A percentile compares a stretch with the other conserved stretches of the same genome.
Evolutionary conservation across 2,329 filamentous ascomycete genomes (phyloP).

Genomic region (Trichoderma citrinoviride): DNA sequence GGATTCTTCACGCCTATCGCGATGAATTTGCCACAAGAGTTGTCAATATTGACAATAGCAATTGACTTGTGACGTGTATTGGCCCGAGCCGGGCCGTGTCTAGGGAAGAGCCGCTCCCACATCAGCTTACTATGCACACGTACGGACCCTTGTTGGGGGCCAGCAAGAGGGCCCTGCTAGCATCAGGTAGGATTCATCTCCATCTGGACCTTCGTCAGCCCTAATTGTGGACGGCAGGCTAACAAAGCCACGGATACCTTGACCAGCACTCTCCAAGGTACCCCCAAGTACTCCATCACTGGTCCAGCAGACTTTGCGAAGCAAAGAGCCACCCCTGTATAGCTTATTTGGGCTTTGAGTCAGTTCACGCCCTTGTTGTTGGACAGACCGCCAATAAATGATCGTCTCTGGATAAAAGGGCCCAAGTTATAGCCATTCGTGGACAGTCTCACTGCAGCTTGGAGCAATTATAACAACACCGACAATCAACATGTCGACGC

Average conservation of each 20-base stretch:
- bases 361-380: not conserved
- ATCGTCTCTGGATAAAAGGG: not conserved
- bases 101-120: not conserved
- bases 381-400: not conserved
- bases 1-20: too few species aligned
- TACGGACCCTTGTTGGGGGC: not conserved
- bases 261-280: not conserved
- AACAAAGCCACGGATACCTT: not conserved
- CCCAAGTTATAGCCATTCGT: not conserved
- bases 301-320: not conserved
- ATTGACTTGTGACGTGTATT: not conserved
- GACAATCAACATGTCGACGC: not conserved
- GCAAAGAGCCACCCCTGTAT: not conserved
- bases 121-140: not conserved
- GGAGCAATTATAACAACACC: not conserved
- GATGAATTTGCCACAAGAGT: too few species aligned
- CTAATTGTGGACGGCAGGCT: not conserved
- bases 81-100: not conserved
- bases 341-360: not conserved
- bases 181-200: not conserved
- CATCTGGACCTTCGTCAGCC: not conserved
- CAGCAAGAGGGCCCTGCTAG: not conserved
- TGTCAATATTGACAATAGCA: not conserved
- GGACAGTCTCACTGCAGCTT: not conserved
- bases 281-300: not conserved